Base-by-base conservation (phyloP, 768 basidiomycete genomes). In the Trametopsis cervina region DNA sequence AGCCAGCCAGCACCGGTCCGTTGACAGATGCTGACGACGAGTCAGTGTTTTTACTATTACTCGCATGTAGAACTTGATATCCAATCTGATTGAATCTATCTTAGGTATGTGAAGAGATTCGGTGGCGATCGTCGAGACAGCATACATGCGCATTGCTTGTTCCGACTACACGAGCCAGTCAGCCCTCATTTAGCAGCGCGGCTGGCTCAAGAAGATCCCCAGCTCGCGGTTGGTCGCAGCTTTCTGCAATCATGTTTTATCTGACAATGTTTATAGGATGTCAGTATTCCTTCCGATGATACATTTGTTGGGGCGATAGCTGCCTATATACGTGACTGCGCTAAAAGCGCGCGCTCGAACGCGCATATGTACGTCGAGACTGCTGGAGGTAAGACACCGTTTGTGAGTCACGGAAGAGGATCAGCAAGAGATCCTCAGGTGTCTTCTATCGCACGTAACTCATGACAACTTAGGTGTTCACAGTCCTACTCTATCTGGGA, bases 1-100 rank as follows among this genome's bases (percentile, higher is more conserved):
- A 98, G 60, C 95, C 95, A 0, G 81, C 97, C 51, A 94, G 91
- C 63, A 95, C 95, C 0, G 95, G 95, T 2, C 73, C 82, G 0
- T 67, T 74, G 4, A 68, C 79, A 20, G 85, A 91, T 47, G 90
- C 93, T 21, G 95, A 98, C 63, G 87, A 92, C 57, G 70, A 67
- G 95, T 96, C 60, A 54, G 74, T 66, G 9, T 6, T n/a, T 26
- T 2, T 3, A 18, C n/a, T 24, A 29, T 9, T 17, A 29, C 1
- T 27, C 2, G 10, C 23, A 24, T 47, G 17, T 13, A 20, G 21
- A 25, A 38, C 5, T 6, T 29, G 26, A 4, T 40, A n/a, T n/a
- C n/a, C n/a, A n/a, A n/a, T n/a, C n/a, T n/a, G n/a, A n/a, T n/a
- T n/a, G n/a, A n/a, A n/a, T n/a, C n/a, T n/a, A 15, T 33, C 18